Percentiles rank a stretch among this genome's conserved stretches.
Conservation (phyloP, 768 basidiomycete species). For the Tremella yokohamensis region DNA sequence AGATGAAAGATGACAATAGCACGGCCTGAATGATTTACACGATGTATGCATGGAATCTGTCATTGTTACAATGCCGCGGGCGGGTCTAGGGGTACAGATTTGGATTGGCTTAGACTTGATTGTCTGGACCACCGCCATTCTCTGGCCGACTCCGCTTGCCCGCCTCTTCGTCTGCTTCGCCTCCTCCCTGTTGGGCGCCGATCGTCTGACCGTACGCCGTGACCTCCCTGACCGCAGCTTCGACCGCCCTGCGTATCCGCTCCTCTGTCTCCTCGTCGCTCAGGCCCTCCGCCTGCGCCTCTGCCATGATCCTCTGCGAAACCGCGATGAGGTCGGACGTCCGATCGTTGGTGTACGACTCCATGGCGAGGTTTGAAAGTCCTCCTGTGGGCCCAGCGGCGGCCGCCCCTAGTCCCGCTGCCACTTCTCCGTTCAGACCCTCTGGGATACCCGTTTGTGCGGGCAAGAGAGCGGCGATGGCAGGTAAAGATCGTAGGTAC, state of each 20-base stretch:
- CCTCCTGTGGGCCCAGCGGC: background rate
- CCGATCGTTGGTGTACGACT: conserved; percentile 66
- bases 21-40: too few relatives aligned
- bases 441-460: background rate
- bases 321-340: conserved; percentile 65
- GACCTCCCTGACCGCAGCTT: conserved; percentile 65
- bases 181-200: background rate
- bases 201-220: conserved; percentile 15
- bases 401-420: background rate
- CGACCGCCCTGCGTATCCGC: conserved; percentile 62
- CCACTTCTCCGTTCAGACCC: background rate
- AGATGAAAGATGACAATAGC: too few relatives aligned
- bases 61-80: background rate
- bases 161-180: conserved; percentile 12
- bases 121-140: background rate
- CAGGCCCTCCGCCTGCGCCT: conserved; percentile 58
- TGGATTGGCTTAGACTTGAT: background rate
- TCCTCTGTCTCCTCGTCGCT: conserved; percentile 58
- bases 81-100: background rate
- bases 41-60: background rate
- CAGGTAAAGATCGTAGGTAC: conserved; percentile 31
- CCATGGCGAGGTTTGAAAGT: conserved; percentile 65
- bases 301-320: conserved; percentile 66
- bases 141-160: conserved; percentile 60
- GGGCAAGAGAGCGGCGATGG: background rate